phyloP scores from a whole-genome alignment of 2,329 filamentous ascomycete species.

The Hortaea werneckii region DNA sequence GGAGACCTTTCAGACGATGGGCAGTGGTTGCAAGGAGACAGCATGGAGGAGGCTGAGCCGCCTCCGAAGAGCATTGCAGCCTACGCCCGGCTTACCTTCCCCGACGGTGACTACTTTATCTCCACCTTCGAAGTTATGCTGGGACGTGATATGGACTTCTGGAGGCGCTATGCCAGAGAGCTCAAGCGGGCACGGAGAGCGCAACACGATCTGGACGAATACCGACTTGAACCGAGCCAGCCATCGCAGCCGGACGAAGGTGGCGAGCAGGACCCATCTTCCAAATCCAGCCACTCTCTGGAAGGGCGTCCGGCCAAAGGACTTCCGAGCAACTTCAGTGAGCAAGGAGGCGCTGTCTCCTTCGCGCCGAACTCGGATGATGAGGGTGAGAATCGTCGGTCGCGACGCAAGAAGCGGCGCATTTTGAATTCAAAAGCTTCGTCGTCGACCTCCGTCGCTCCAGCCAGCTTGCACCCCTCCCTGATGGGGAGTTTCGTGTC shows the following conservation, averaged over 20 bases:
- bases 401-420: slow-evolving; percentile 8
- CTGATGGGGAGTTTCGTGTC: slow-evolving; percentile 18
- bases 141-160: slow-evolving; percentile 47
- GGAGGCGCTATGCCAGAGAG: slow-evolving; percentile 3
- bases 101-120: slow-evolving; percentile 70
- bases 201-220: slow-evolving; percentile 13
- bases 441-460: slow-evolving; percentile 39
- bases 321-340: slow-evolving; percentile 22
- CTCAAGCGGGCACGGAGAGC: slow-evolving; percentile 2
- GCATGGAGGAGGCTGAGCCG: slow-evolving; percentile 2
- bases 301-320: slow-evolving; percentile 19
- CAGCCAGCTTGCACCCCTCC: slow-evolving; percentile 22
- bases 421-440: slow-evolving; percentile 28
- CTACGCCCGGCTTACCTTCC: slow-evolving; percentile 59
- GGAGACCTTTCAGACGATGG: not conserved
- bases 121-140: slow-evolving; percentile 63
- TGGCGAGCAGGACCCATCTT: slow-evolving; percentile 6
- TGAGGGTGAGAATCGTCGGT: slow-evolving; percentile 39
- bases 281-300: slow-evolving; percentile 13
- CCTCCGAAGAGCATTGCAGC: slow-evolving; percentile 37
- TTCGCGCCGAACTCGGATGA: slow-evolving; percentile 41
- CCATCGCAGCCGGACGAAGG: slow-evolving; percentile 17
- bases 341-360: slow-evolving; percentile 21
- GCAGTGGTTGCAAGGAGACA: not conserved
- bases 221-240: slow-evolving; percentile 20